A percentile compares a stretch with the other conserved stretches of the same genome.
Conservation (phyloP, 1,139 yeast species). For the Zygosaccharomyces pseudobailii region DNA sequence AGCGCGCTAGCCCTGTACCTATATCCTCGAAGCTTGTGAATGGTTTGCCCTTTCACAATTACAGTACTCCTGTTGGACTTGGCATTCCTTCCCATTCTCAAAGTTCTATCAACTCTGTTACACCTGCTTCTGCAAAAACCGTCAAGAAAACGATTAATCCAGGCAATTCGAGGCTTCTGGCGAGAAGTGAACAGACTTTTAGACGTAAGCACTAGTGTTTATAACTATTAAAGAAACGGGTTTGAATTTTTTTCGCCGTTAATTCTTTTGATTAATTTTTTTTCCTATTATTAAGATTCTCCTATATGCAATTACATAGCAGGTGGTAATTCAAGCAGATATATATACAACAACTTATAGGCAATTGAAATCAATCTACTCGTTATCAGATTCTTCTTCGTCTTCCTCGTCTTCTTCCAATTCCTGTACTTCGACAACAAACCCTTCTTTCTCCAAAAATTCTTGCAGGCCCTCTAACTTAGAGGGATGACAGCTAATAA, state of each 20-base stretch:
- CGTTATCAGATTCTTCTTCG: constrained; percentile 25
- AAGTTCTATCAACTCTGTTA: constrained; percentile 29
- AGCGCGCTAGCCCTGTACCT: constrained; percentile 26
- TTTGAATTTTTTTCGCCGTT: neutral
- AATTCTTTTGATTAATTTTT: neutral
- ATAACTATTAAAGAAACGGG: neutral
- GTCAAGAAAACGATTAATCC: constrained; percentile 31
- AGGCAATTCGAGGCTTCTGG: constrained; percentile 29
- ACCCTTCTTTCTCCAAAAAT: constrained; percentile 54
- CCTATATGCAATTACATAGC: neutral
- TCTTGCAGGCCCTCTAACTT: constrained; percentile 46
- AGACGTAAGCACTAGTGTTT: constrained; percentile 8
- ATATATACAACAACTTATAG: neutral
- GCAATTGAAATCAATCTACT: neutral
- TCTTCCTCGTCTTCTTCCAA: constrained; percentile 37
- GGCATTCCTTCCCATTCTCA: constrained; percentile 22
- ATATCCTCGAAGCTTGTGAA: constrained; percentile 30
- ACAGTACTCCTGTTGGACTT: constrained; percentile 18
- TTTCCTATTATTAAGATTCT: neutral
- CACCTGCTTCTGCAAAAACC: constrained; percentile 12
- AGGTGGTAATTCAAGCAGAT: too few species aligned
- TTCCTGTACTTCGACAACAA: constrained; percentile 54
- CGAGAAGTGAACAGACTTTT: constrained; percentile 33
- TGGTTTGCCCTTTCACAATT: constrained; percentile 33
- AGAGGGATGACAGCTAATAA: constrained; percentile 70